phyloP scores from a whole-genome alignment of 1,284 basidiomycete species.

The Grifola frondosa region DNA sequence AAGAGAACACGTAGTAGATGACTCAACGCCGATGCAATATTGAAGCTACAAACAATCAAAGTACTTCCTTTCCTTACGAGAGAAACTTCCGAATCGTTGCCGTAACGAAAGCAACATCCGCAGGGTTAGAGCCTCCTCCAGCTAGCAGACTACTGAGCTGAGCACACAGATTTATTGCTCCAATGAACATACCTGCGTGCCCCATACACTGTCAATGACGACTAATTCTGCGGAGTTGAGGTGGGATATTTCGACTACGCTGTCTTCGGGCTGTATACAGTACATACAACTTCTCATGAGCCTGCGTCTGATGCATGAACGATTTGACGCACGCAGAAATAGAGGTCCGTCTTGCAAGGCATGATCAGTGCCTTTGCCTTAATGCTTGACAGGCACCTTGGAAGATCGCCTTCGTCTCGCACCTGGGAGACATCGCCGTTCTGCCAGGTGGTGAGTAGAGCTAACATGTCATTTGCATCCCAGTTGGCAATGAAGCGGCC shows the following conservation, averaged over 20 bases:
- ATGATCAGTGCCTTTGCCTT: conserved; percentile 53
- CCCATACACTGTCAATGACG: conserved; percentile 21
- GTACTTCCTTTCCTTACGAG: no score
- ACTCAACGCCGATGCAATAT: no score
- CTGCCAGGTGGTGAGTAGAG: conserved; percentile 40
- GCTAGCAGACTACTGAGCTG: conserved; percentile 4
- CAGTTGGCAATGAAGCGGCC: conserved; percentile 33
- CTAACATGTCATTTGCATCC: conserved; percentile 43
- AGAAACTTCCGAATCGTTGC: conserved; percentile 16
- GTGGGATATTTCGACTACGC: conserved; percentile 14
- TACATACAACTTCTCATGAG: not conserved
- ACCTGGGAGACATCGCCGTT: conserved; percentile 38
- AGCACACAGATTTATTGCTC: not conserved
- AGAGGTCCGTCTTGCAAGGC: conserved; percentile 60
- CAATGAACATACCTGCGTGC: conserved; percentile 17
- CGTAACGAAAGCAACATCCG: conserved; percentile 18
- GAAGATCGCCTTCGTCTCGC: conserved; percentile 22
- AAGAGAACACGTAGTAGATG: no score
- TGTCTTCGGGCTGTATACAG: conserved; percentile 16
- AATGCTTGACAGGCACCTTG: conserved; percentile 21
- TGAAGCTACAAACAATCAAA: no score
- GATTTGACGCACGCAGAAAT: conserved; percentile 47
- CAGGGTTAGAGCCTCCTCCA: conserved; percentile 18
- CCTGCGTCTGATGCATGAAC: not conserved
- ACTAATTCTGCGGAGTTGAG: conserved; percentile 13